Base-by-base conservation (phyloP, 805 yeast genomes). In the Saturnispora sanitii region DNA sequence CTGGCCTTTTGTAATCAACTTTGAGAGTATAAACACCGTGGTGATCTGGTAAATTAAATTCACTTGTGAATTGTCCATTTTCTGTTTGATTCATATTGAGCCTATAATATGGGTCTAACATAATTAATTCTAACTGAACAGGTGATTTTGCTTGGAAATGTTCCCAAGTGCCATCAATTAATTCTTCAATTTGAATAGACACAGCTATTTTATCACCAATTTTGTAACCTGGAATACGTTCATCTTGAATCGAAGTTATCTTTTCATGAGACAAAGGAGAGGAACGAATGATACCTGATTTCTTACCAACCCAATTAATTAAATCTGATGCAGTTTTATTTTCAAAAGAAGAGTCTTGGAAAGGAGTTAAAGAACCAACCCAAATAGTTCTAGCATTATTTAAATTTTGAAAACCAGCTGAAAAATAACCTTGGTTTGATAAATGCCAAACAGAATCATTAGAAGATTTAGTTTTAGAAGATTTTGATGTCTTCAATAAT, bases 81-180 rank as follows among this genome's bases (percentile, higher is more conserved):
- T 67, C 67, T 33, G 66, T 55, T 22, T 71, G 67, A 16, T 59
- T 50, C 53, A 92, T 64, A 45, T 71, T 77, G 43, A 90, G 57
- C 55, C 98, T 77, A 57, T 87, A 87, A 66, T 90, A 92, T 33
- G 99, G 98, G 58, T 92, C 97, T 48, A 92, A 73, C 90, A 92
- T 80, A 53, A 73, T 76, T 60, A 87, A 77, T 53, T 86, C 88
- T 42, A 92, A 66, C 64, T 92, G 98, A 42, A 84, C 58, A 38
- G 73, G 70, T 30, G 66, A 67, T 6, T 55, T 60, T 4, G 46
- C 33, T 26, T 18, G 20, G 27, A 60, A 86, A 23, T 95, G 94
- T 12, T 57, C 66, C 96, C 95, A 92, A 40, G 62, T 37, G n/a
- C 55, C 50, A 29, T 73, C 76, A 35, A 65, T 51, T 56, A 65